Evolutionary conservation across 2,329 filamentous ascomycete genomes (phyloP), one percentile per base, ranked within the genome.

Genomic region (Sporothrix protearum): DNA sequence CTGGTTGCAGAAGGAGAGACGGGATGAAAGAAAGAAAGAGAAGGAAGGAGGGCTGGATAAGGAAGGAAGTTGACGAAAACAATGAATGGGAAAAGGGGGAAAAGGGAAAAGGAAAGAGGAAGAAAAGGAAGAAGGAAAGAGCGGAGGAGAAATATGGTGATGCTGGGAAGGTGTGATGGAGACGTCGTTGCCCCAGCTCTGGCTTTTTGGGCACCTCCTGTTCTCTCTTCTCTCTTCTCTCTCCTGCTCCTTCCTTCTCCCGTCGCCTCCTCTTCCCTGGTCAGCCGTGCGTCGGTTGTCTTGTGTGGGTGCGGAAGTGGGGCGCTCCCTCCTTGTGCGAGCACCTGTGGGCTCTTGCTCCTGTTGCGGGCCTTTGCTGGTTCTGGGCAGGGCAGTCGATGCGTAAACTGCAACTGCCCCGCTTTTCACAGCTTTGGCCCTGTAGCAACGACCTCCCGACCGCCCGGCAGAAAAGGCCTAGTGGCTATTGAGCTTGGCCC

Each of bases 401-500:
- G 71, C 70, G 63, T 63, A 72, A 70, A 72, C 53, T 63, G 70
- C 39, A 55, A 28, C 1, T 3, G 72, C 68, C 59, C 74, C 73
- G 61, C 68, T 73, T 72, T 74, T 53, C 16, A 33, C 45, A 45
- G 45, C 68, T 45, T 69, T 61, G 42, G 45, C 42, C 69, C 49
- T 69, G n/a, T 55, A 63, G 55, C 45, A 47, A 64, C 42, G 36
- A 39, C 22, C 10, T 28, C 25, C 71, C 71, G 55, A 75, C 74
- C 73, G 74, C 73, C 73, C 53, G 74, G 73, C 74, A 75, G 74
- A 75, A 75, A 75, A 19, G 25, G 10, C 10, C 2, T 10, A 49
- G 61, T 47, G 64, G 28, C 16, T 45, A 12, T 51, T 22, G 45
- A 36, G 45, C 63, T 67, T 30, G 63, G 42, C 19, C 28, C 36